Evolutionary conservation across 441 rosid genomes (phyloP), one percentile per base, ranked within the genome.

Genomic region (Viola pubescens): DNA sequence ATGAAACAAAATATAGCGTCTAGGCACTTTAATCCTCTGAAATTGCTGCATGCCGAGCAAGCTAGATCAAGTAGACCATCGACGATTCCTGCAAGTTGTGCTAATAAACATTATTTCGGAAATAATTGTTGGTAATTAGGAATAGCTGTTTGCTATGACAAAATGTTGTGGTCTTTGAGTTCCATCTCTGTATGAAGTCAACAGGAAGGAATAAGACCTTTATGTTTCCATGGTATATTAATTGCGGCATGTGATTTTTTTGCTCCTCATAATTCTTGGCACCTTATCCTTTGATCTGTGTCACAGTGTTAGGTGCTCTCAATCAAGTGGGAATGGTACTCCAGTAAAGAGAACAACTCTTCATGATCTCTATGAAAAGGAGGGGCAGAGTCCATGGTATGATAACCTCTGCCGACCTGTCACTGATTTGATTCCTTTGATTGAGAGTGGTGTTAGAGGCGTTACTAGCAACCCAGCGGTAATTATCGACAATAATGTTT

Each of bases 361-460:
- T 70, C 99, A 90, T 41, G 96, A 94, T 80, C 95, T 94, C 43
- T 94, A 94, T 54, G 96, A 90, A 64, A 59, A 62, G 7, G 89
- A 85, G 76, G 97, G 97, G 44, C 99, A 94, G 81, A 90, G 99
- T 77, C 99, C 99, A 26, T 94, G 99, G 99, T 94, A 94, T 70
- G 99, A 94, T 66, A 94, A 90, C 75, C 94, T 94, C 13, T 94
- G 97, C 81, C 81, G 99, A 41, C 99, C 97, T 0, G 94, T 94
- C n/a, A 88, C 96, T 0, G 96, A 94, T 79, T 79, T 94, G 70
- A 80, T 94, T 66, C 98, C 97, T 0, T 68, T 89, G 39, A 88
- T 92, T 7, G 88, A 75, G 60, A 84, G 77, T 62, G 98, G 98
- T 11, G 98, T 92, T 48, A 78, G 98, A 75, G 98, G 97, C 60